Evolutionary conservation across 208 protist genomes (phyloP), one percentile per base, ranked within the genome.

Genomic region (Trypanosomatidae sp.): DNA sequence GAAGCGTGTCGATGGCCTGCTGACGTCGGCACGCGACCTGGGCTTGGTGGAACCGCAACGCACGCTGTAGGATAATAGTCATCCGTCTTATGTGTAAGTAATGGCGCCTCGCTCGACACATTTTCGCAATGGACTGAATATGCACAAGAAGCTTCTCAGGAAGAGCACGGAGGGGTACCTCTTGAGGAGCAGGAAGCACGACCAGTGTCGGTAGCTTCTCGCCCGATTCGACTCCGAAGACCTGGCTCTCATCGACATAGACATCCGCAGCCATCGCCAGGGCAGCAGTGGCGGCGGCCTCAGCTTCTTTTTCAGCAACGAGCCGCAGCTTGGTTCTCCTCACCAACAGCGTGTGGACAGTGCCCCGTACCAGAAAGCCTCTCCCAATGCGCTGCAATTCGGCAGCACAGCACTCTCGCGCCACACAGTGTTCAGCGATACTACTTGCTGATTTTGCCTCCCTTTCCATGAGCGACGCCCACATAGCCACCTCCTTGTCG

Each of bases 341-440:
- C 1, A 59, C 39, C 1, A 50, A 60, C 13, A 47, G 41, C 10
- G n/a, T 15, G 22, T 55, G 53, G 1, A 58, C 49, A 2, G 12
- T 17, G 0, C 64, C 33, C 25, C 47, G 66, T 30, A 19, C 52
- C 30, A 67, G 0, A 36, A 66, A 62, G 12, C 81, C 81, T 1
- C 69, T 36, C 7, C 76, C 81, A n/a, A 85, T 39, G 53, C 76
- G 72, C 69, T 85, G 73, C 55, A 81, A 3, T 13, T 65, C 44
- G 22, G 19, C 44, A 2, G 59, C 73, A 17, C 66, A 64, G n/a
- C 65, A 53, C 47, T 70, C 53, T 58, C 69, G 25, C 3, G 30
- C 41, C 30, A 64, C 74, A 13, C 59, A 66, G n/a, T 36, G 28
- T 25, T 49, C 66, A 15, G 25, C 55, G 33, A 82, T 59, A 1